phyloP scores from a whole-genome alignment of 2,329 filamentous ascomycete species.

The Tolypocladium ovalisporum region DNA sequence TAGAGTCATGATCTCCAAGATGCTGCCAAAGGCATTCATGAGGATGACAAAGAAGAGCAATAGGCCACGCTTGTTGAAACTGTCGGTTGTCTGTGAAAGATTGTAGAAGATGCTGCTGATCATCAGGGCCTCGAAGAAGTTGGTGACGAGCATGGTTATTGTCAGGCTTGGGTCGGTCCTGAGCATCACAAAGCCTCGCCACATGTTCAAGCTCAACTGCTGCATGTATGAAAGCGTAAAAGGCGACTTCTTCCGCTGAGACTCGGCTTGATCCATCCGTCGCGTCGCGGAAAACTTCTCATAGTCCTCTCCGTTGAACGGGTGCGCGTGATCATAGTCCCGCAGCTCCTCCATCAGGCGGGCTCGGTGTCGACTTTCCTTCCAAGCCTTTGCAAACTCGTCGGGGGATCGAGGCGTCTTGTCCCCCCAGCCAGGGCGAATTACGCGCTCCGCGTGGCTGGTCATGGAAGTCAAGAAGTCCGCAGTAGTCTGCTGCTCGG shows the following conservation, averaged over 20 bases:
- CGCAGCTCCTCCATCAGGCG: conserved; percentile 10
- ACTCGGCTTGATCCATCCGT: not conserved
- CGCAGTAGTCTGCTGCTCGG: not conserved
- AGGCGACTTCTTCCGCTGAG: not conserved
- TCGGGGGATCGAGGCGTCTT: conserved; percentile 24
- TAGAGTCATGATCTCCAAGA: conserved; percentile 24
- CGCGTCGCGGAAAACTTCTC: not conserved
- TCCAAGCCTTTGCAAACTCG: conserved; percentile 27
- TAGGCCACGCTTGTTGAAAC: not conserved
- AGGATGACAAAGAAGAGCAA: not conserved
- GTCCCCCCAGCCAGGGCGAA: conserved; percentile 22
- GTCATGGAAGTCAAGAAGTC: conserved; percentile 24
- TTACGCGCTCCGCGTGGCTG: conserved; percentile 21
- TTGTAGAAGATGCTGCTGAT: not conserved
- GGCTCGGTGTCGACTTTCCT: conserved; percentile 11
- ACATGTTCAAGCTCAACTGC: not conserved
- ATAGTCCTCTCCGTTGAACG: not conserved
- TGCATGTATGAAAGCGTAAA: not conserved
- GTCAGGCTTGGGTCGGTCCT: not conserved
- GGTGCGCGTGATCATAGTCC: conserved; percentile 18
- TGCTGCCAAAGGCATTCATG: not conserved
- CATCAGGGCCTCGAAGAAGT: not conserved
- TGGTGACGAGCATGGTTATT: not conserved
- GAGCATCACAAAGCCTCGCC: not conserved
- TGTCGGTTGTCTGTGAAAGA: not conserved